Percentiles rank a stretch among this genome's conserved stretches.
Conservation (phyloP, 768 basidiomycete species). For the Tephrocybe rancida region DNA sequence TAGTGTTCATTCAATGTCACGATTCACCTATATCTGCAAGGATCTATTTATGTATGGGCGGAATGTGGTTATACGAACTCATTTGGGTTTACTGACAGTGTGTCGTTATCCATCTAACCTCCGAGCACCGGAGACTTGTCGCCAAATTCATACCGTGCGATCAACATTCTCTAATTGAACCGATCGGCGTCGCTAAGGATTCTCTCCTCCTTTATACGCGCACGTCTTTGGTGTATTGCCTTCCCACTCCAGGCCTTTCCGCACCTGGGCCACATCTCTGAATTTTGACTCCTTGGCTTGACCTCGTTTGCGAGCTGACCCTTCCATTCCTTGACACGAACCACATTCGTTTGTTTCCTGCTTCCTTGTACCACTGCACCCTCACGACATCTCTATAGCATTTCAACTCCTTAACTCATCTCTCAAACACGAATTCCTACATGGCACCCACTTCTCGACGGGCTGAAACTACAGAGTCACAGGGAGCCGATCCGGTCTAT, state of each 20-base stretch:
- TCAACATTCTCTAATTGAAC: not conserved
- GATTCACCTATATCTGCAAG: constrained; percentile 1
- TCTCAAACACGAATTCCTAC: not conserved
- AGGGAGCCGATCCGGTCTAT: constrained; percentile 33
- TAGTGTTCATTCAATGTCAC: not conserved
- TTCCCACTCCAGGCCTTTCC: too few species aligned
- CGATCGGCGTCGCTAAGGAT: not conserved
- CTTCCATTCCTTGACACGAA: constrained; percentile 7
- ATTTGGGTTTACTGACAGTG: too few species aligned
- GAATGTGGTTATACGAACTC: not conserved
- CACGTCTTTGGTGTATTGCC: not conserved
- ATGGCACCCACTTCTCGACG: constrained; percentile 25
- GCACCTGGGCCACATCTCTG: too few species aligned
- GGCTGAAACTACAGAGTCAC: constrained; percentile 9
- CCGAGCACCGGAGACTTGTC: too few species aligned
- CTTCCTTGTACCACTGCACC: not conserved
- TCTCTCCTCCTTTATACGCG: not conserved
- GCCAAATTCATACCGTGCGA: not conserved
- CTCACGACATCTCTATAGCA: too few species aligned
- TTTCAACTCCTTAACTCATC: too few species aligned
- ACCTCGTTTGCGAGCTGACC: not conserved
- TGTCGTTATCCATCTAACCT: too few species aligned
- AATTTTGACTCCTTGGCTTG: too few species aligned
- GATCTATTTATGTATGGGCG: not conserved
- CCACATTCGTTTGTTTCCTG: not conserved